Evolutionary conservation across 2,329 filamentous ascomycete species (phyloP).

Genomic region (Aspergillus hiratsukae): DNA sequence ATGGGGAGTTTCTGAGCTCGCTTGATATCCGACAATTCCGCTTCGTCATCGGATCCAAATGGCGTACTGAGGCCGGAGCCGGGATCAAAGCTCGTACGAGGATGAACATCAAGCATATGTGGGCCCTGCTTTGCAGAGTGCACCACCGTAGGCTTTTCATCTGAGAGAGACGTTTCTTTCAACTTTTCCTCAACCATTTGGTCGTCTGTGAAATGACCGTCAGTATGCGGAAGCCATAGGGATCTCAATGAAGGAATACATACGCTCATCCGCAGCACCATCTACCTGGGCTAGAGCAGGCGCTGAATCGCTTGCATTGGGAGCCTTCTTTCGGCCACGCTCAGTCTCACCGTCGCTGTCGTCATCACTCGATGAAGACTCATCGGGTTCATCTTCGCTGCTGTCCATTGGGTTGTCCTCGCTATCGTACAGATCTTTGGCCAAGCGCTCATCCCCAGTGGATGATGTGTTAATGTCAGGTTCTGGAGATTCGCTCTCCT

Average conservation of each 20-base stretch:
- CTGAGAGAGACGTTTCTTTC: slow-evolving; percentile 52
- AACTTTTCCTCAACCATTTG: slow-evolving; percentile 53
- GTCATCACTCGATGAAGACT: slow-evolving; percentile 62
- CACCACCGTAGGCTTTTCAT: slow-evolving; percentile 7
- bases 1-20: slow-evolving; percentile 81
- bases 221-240: slow-evolving; percentile 9
- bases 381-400: slow-evolving; percentile 57
- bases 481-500: slow-evolving; percentile 28
- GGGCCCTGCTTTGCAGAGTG: slow-evolving; percentile 39
- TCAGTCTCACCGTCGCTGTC: slow-evolving; percentile 30
- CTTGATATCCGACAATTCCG: slow-evolving; percentile 77
- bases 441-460: slow-evolving; percentile 53
- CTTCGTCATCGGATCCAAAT: slow-evolving; percentile 80
- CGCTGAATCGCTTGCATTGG: slow-evolving; percentile 15
- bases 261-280: slow-evolving; percentile 75
- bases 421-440: slow-evolving; percentile 67
- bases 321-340: slow-evolving; percentile 25
- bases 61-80: slow-evolving; percentile 56
- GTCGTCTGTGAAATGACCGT: not conserved
- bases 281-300: slow-evolving; percentile 44
- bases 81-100: slow-evolving; percentile 74
- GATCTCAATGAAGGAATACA: slow-evolving; percentile 27
- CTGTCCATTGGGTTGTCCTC: slow-evolving; percentile 60
- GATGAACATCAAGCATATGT: slow-evolving; percentile 61
- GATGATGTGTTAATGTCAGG: slow-evolving; percentile 41